phyloP scores from a whole-genome alignment of 768 basidiomycete genomes.

The Lyophyllum atratum region DNA sequence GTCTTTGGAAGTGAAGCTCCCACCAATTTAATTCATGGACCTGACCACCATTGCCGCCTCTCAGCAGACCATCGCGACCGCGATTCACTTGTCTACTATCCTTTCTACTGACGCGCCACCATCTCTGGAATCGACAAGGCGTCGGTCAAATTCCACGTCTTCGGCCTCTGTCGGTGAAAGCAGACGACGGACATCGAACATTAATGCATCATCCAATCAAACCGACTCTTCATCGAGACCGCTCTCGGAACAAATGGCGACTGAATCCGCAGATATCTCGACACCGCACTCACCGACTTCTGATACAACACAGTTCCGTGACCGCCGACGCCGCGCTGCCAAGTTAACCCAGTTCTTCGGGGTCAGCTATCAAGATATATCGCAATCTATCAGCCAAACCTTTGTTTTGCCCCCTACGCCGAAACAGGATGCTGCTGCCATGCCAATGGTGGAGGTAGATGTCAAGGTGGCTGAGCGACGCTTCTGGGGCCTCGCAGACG shows the following conservation, averaged over 20 bases:
- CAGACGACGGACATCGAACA: neutral
- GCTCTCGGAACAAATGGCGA: neutral
- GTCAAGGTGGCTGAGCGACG: conserved; percentile 40
- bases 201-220: neutral
- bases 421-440: neutral
- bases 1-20: conserved; percentile 54
- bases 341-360: conserved; percentile 63
- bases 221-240: neutral
- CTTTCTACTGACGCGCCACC: conserved; percentile 2
- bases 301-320: conserved; percentile 6
- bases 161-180: conserved; percentile 3
- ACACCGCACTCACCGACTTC: neutral
- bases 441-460: conserved; percentile 31
- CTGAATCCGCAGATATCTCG: neutral
- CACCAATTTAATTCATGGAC: conserved; percentile 33
- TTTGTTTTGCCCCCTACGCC: neutral
- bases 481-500: conserved; percentile 40
- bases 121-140: conserved; percentile 2
- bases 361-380: conserved; percentile 48
- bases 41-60: neutral
- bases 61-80: conserved; percentile 6
- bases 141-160: conserved; percentile 16
- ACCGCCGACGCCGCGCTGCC: conserved; percentile 43
- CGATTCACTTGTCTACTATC: conserved; percentile 13
- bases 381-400: conserved; percentile 21